These are phyloP conservation scores for Penicillium parvum DNA, from an alignment of 495 filamentous ascomycete genomes.

Conservation along the genomic window DNA sequence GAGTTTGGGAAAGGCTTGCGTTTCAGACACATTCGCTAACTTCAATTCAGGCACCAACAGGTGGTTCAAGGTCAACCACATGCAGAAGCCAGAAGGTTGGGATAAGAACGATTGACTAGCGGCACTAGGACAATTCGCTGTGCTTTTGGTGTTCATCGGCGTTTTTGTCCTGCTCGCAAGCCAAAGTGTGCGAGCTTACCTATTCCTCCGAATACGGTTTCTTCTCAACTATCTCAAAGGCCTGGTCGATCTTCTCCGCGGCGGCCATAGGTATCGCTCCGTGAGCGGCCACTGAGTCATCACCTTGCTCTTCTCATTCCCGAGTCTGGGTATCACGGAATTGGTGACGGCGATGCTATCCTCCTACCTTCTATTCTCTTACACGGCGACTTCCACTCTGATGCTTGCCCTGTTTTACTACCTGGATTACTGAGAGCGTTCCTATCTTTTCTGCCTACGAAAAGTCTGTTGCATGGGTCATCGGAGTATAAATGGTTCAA, in stretches of 20 bases:
- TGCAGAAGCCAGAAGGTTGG: conserved; percentile 78
- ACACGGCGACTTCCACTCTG: neutral
- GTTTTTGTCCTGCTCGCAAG: conserved; percentile 19
- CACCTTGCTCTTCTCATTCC: neutral
- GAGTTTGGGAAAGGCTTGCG: conserved; percentile 29
- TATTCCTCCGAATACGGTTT: conserved; percentile 18
- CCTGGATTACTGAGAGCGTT: conserved; percentile 14
- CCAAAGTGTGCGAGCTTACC: conserved; percentile 19
- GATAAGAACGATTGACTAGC: conserved; percentile 56
- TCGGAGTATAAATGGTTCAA: conserved; percentile 19
- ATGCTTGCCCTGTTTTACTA: conserved; percentile 22
- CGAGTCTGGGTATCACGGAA: neutral
- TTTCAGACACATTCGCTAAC: neutral
- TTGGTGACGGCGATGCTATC: neutral
- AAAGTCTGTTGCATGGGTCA: conserved; percentile 19
- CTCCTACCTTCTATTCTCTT: neutral
- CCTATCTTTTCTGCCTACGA: conserved; percentile 5
- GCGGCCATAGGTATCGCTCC: conserved; percentile 8
- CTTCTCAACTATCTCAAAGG: conserved; percentile 7
- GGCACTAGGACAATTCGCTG: conserved; percentile 16
- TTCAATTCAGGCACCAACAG: conserved; percentile 61
- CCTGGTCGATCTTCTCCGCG: conserved; percentile 7
- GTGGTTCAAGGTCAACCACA: conserved; percentile 75
- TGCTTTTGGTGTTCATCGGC: conserved; percentile 15
- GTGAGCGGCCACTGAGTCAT: conserved; percentile 7